Evolutionary conservation across 352 stramenopile species (phyloP), one percentile per base, ranked within the genome.

Genomic region (Paralagenidium karlingii): DNA sequence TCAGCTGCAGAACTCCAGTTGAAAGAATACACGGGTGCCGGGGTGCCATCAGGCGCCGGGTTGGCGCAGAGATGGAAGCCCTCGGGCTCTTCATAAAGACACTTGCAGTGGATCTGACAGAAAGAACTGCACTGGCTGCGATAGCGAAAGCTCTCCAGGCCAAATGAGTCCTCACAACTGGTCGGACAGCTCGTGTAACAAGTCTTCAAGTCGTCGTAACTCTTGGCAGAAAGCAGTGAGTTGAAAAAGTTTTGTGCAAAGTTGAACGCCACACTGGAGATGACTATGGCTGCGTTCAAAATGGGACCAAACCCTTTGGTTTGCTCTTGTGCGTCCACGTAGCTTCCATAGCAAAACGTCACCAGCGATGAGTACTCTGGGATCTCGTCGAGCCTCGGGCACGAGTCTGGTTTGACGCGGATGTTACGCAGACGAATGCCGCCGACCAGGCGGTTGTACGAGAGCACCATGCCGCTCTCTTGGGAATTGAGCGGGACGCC

Each of bases 91-190:
- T 82, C 66, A 33, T 82, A 86, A 40, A 86, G 56, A 30, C 71
- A 86, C 21, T 66, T 80, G 45, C 71, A 86, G 19, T 78, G 68
- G 20, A 70, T 40, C 3, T 53, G 42, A 34, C 71, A 85, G 21
- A 67, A 39, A 1, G 47, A 29, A 7, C 40, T 47, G 28, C 70
- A 86, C n/a, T 63, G 43, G 0, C 34, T 45, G 0, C 45, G 40
- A 38, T 82, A 86, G 15, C 62, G 66, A 27, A 62, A 71, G 3
- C 62, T 58, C 20, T 82, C 68, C 0, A 82, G 58, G 12, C 68
- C 66, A 43, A 77, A 86, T 7, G 54, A 31, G 13, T 64, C 58
- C 3, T 63, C 61, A 28, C 68, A 80, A 5, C 55, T 22, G 0
- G 58, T 42, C 27, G 24, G 49, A 39, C 71, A 86, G 34, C 75